These are phyloP conservation scores for Proliferodiscus dingleyae DNA, from an alignment of 2,329 filamentous ascomycete genomes.

Conservation along the genomic window DNA sequence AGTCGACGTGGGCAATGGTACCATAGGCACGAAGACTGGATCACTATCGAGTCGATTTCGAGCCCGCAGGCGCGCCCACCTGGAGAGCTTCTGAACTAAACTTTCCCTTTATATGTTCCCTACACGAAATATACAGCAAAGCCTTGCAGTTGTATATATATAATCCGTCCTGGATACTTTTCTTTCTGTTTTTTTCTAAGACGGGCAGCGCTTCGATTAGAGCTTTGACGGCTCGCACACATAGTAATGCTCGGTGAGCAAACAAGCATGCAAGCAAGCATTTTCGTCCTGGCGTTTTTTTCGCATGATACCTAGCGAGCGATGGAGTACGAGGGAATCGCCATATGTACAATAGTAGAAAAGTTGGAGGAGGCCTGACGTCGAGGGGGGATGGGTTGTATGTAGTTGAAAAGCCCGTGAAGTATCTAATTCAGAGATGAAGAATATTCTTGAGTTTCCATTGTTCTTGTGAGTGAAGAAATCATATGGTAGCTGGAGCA, in stretches of 20 bases:
- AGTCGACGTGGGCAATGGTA: slow-evolving; percentile 16
- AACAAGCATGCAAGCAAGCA: background rate
- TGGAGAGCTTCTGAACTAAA: background rate
- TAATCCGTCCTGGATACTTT: background rate
- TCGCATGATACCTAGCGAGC: background rate
- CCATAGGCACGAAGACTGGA: slow-evolving; percentile 6
- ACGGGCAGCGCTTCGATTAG: background rate
- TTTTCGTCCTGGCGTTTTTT: background rate
- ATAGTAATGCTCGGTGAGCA: background rate
- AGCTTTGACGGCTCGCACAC: background rate
- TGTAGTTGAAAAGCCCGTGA: no score
- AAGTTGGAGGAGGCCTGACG: no score
- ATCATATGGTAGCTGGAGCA: no score
- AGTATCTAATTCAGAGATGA: no score
- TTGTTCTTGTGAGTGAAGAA: no score
- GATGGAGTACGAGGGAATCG: background rate
- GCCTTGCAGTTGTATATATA: background rate
- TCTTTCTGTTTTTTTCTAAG: background rate
- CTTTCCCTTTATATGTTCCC: background rate
- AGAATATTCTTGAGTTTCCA: no score
- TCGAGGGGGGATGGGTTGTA: no score
- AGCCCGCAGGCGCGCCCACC: background rate
- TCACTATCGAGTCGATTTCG: background rate
- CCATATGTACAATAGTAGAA: background rate
- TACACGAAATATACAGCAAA: background rate